Percentiles rank a stretch among this genome's conserved stretches.
phyloP scores from a whole-genome alignment of 306 rosid species.

The Prinsepia uniflora region DNA sequence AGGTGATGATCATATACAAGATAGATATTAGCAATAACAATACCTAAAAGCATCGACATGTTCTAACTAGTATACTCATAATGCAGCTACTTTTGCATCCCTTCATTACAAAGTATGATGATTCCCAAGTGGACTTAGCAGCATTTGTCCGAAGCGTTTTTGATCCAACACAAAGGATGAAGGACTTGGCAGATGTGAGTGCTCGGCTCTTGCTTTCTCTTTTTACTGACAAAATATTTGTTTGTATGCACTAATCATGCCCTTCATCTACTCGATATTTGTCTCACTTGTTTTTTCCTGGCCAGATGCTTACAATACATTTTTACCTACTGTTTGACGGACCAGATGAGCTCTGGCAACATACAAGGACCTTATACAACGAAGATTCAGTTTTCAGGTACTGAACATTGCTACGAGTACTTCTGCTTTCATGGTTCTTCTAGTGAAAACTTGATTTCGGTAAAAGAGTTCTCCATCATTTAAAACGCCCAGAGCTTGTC shows the following conservation, averaged over 20 bases:
- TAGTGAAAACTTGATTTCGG: too few species aligned
- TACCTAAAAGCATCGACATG: slow-evolving; percentile 2
- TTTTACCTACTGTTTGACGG: slow-evolving; percentile 87
- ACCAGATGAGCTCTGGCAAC: slow-evolving; percentile 79
- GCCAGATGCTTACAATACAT: slow-evolving; percentile 90
- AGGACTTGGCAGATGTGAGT: slow-evolving; percentile 97
- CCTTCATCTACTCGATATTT: slow-evolving; percentile 4
- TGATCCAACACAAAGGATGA: slow-evolving; percentile 86
- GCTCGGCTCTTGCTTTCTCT: slow-evolving; percentile 11
- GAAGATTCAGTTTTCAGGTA: slow-evolving; percentile 81
- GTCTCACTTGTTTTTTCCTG: slow-evolving; percentile 8
- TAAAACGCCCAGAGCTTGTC: background rate
- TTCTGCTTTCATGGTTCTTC: background rate
- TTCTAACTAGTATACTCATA: slow-evolving; percentile 28
- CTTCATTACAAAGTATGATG: slow-evolving; percentile 61
- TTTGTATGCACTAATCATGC: background rate
- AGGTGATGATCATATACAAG: slow-evolving; percentile 45
- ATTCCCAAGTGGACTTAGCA: slow-evolving; percentile 57
- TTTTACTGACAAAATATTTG: background rate
- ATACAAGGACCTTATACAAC: slow-evolving; percentile 53
- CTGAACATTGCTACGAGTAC: background rate
- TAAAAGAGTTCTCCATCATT: too few species aligned
- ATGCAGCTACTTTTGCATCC: slow-evolving; percentile 88
- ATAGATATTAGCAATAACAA: too few species aligned
- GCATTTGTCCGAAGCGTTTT: slow-evolving; percentile 80